These are phyloP conservation scores for Cystobasidium onofrii DNA, from an alignment of 768 basidiomycete species.

Conservation along the genomic window DNA sequence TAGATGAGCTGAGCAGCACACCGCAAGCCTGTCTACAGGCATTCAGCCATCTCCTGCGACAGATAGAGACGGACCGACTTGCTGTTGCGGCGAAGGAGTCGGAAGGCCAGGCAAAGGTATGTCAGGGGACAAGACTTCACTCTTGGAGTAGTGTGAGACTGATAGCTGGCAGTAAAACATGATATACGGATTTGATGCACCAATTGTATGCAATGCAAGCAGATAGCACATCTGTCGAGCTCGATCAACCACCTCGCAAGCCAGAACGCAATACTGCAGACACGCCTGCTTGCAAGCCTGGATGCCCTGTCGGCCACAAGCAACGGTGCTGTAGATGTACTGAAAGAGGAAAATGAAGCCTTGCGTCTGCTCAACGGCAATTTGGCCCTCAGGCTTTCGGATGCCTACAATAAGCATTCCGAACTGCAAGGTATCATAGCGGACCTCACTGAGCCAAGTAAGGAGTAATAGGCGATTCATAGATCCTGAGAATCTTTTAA, in stretches of 20 bases:
- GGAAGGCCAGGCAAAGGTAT: neutral
- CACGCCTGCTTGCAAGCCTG: constrained; percentile 4
- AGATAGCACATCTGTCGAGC: neutral
- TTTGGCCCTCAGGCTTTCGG: neutral
- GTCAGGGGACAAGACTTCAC: neutral
- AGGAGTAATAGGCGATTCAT: neutral
- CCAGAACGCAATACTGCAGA: constrained; percentile 3
- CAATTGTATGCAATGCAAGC: neutral
- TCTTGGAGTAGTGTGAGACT: neutral
- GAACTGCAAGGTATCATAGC: neutral
- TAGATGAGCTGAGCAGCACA: constrained; percentile 1
- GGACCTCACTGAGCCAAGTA: neutral
- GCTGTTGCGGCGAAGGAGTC: neutral
- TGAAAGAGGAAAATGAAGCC: constrained; percentile 1
- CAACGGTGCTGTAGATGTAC: neutral
- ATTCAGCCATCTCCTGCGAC: neutral
- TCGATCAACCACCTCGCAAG: constrained; percentile 9
- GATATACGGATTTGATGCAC: neutral
- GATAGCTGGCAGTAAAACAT: neutral
- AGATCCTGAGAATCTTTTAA: neutral
- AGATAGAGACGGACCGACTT: neutral
- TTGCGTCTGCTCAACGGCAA: constrained; percentile 4
- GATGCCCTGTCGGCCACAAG: neutral
- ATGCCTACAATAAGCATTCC: neutral
- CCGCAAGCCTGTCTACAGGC: neutral